These are phyloP conservation scores for Didymella segeticola DNA, from an alignment of 2,329 filamentous ascomycete genomes.

Conservation along the genomic window DNA sequence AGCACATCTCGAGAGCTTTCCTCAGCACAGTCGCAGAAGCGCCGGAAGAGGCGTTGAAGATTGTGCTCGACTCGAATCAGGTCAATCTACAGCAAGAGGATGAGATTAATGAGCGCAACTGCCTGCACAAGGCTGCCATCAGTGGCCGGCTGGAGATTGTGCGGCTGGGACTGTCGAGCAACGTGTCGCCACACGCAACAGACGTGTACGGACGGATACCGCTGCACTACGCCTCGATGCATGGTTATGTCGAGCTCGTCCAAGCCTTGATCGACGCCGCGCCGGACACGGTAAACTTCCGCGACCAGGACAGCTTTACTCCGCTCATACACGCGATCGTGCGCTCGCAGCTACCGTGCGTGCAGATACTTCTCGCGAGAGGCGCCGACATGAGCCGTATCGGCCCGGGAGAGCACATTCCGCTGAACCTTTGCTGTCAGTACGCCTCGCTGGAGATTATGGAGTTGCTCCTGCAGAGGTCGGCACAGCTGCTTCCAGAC, in stretches of 20 bases:
- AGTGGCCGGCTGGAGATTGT: conserved; percentile 85
- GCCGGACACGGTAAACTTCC: conserved; percentile 78
- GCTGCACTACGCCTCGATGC: conserved; percentile 94
- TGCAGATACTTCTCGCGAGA: conserved; percentile 75
- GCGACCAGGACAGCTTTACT: conserved; percentile 97
- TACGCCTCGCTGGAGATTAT: conserved; percentile 87
- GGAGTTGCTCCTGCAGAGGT: conserved; percentile 79
- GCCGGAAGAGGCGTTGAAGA: conserved; percentile 74
- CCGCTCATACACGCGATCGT: conserved; percentile 95
- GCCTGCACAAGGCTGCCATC: conserved; percentile 94
- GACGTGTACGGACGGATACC: conserved; percentile 96
- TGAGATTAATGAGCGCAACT: conserved; percentile 97
- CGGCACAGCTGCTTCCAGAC: conserved; percentile 85
- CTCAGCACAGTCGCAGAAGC: conserved; percentile 88
- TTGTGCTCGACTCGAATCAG: conserved; percentile 79
- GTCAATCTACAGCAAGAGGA: conserved; percentile 94
- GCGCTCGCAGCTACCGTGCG: conserved; percentile 80
- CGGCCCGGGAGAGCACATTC: conserved; percentile 89
- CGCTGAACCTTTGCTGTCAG: conserved; percentile 92
- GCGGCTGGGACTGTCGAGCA: conserved; percentile 73
- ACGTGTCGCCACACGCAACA: conserved; percentile 77
- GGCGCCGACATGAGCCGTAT: conserved; percentile 86
- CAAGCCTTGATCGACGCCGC: conserved; percentile 73
- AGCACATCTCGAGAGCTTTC: conserved; percentile 88
- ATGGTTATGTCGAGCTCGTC: conserved; percentile 86